Evolutionary conservation across 2,329 filamentous ascomycete genomes (phyloP), one percentile per base, ranked within the genome.

Genomic region (Penicillium sp.): DNA sequence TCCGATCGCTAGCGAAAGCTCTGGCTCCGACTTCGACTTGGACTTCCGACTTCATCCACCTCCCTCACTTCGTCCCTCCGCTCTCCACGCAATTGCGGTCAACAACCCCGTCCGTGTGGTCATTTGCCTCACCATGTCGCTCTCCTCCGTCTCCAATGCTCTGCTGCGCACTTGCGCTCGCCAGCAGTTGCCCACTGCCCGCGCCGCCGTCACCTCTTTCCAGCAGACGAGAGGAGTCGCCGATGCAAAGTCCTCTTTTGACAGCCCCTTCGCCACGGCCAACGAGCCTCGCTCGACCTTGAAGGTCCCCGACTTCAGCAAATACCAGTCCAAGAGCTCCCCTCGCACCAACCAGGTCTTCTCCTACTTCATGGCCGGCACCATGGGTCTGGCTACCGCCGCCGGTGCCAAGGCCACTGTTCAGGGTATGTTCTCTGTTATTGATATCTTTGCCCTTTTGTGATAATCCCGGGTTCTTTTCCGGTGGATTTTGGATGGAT

Each of bases 301-400:
- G 72, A 83, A 87, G 74, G 87, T 97, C 68, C 93, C 93, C 62
- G 84, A 88, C 77, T 97, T 95, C 75, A 82, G 82, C 72, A 86
- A 90, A 72, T 98, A 98, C 79, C 79, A 84, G 75, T 86, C 82
- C 74, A 84, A 83, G 71, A 77, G 78, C 59, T 75, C 76, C 63
- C 79, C 86, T 72, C 81, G 77, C 61, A 79, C 79, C 67, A 95
- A 95, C 77, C 87, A 91, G 79, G 78, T 95, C 63, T 93, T 95
- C 74, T 84, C 86, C 67, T 98, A 98, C 82, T 97, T 98, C 78
- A 95, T 97, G 89, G 93, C 95, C 61, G 93, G 93, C 66, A 86
- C 89, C 49, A 87, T 98, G 81, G 93, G 93, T 70, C 87, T 93
- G 67, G 81, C 97, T 71, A 84, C 87, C 59, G 92, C 92, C 51